Evolutionary conservation across 2,329 filamentous ascomycete species (phyloP).

Genomic region (Emydomyces testavorans): DNA sequence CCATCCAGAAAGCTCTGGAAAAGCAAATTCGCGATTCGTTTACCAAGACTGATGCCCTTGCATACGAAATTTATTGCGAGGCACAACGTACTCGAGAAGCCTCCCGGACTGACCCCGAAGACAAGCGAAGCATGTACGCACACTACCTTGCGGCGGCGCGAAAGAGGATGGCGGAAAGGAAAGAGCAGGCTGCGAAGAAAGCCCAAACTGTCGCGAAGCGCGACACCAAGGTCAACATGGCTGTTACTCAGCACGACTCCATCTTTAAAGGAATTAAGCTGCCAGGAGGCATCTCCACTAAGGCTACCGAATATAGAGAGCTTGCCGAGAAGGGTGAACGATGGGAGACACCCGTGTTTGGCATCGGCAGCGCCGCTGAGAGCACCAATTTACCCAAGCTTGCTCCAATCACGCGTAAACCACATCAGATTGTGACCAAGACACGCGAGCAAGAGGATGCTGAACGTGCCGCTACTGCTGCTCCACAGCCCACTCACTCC

Average conservation of each 20-base stretch:
- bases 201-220: slow-evolving; percentile 41
- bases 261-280: slow-evolving; percentile 83
- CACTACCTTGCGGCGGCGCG: slow-evolving; percentile 69
- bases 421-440: slow-evolving; percentile 36
- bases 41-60: slow-evolving; percentile 58
- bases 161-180: slow-evolving; percentile 60
- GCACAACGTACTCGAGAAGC: slow-evolving; percentile 61
- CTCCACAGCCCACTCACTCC: neutral
- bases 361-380: slow-evolving; percentile 64
- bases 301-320: slow-evolving; percentile 88
- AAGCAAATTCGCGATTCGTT: slow-evolving; percentile 79
- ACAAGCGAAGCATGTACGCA: slow-evolving; percentile 71
- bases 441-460: slow-evolving; percentile 7
- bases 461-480: neutral
- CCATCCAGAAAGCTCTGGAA: slow-evolving; percentile 76
- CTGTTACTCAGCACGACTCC: slow-evolving; percentile 77
- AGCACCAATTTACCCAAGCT: slow-evolving; percentile 57
- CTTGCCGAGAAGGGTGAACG: slow-evolving; percentile 76
- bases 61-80: slow-evolving; percentile 71
- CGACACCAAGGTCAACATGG: slow-evolving; percentile 67
- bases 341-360: slow-evolving; percentile 93
- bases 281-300: slow-evolving; percentile 78
- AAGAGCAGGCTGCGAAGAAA: slow-evolving; percentile 67
- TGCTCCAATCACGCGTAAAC: slow-evolving; percentile 47
- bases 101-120: slow-evolving; percentile 56